Evolutionary conservation across 768 basidiomycete species (phyloP).

Genomic region (Lactarius deliciosus): DNA sequence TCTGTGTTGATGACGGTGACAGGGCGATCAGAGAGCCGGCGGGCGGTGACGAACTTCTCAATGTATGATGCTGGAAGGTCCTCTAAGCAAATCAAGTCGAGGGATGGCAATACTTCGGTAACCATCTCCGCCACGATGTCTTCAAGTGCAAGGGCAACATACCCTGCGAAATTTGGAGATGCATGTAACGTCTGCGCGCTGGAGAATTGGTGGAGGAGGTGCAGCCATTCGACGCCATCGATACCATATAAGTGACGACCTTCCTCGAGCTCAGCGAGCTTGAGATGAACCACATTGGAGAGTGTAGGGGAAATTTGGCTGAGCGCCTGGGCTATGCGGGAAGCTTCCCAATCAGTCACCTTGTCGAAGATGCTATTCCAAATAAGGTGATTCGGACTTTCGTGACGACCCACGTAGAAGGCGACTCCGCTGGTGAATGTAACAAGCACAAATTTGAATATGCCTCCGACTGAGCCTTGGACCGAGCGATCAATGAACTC

Average conservation of each 20-base stretch:
- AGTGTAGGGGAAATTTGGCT: neutral
- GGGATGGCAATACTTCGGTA: neutral
- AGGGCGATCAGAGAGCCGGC: neutral
- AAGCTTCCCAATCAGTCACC: neutral
- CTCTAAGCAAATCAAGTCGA: neutral
- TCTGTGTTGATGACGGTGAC: neutral
- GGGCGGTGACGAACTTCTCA: neutral
- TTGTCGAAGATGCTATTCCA: neutral
- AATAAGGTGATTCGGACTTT: neutral
- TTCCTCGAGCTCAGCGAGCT: neutral
- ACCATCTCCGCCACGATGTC: neutral
- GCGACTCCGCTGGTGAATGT: fast-evolving
- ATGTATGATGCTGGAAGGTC: neutral
- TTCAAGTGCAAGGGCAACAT: neutral
- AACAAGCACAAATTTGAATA: neutral
- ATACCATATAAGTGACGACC: neutral
- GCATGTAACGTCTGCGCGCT: neutral
- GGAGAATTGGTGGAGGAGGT: neutral
- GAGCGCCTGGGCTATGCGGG: neutral
- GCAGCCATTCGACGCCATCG: neutral
- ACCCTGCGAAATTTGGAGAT: neutral
- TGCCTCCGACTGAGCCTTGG: neutral
- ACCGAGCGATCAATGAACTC: neutral
- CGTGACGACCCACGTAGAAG: neutral
- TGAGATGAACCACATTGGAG: neutral